Percentiles rank a stretch among this genome's conserved stretches.
Conservation (phyloP, 2,329 filamentous ascomycete species). For the Talaromyces sp. region DNA sequence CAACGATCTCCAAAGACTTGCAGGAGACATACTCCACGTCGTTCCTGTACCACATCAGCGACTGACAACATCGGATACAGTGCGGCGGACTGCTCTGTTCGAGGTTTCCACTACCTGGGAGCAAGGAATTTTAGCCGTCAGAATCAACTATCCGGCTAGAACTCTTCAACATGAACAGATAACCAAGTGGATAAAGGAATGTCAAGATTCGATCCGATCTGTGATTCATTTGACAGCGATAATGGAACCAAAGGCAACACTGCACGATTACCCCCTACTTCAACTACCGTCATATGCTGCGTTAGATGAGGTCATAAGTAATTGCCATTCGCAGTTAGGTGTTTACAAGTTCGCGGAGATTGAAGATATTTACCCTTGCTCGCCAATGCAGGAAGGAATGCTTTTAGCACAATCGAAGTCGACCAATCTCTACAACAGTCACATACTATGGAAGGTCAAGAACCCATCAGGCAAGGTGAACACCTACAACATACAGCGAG, state of each 20-base stretch:
- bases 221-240: not conserved
- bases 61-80: not conserved
- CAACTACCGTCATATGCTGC: not conserved
- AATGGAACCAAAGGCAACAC: not conserved
- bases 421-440: not conserved
- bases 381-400: not conserved
- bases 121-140: not conserved
- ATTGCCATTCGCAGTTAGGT: not conserved
- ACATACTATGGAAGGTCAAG: not conserved
- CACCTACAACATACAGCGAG: not conserved
- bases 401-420: not conserved
- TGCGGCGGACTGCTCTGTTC: not conserved
- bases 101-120: not conserved
- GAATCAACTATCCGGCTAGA: not conserved
- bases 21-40: not conserved
- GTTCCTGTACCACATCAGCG: not conserved
- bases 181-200: not conserved
- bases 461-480: not conserved
- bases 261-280: not conserved
- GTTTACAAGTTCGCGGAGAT: not conserved
- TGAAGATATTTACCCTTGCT: not conserved
- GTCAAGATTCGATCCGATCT: not conserved
- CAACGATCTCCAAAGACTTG: not conserved
- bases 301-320: not conserved
- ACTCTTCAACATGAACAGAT: not conserved